Evolutionary conservation across 768 basidiomycete species (phyloP), one percentile per base, ranked within the genome.

Genomic region (Phylloporus scabripes): DNA sequence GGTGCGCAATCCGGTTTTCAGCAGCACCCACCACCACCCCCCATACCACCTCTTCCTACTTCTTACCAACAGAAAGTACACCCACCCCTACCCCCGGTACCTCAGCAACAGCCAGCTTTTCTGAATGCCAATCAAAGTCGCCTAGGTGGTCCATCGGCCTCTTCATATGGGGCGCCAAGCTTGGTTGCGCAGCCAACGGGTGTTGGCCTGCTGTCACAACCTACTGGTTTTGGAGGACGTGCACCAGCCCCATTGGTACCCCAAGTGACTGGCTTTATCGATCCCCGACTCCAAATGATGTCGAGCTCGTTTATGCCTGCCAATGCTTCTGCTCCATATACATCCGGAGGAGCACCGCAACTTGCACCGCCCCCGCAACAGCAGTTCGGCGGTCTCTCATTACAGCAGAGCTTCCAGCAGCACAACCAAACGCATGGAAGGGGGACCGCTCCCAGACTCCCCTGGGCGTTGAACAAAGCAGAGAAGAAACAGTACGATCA

Each of bases 401-500:
- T 93, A 15, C 83, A 87, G 62, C 90, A 92, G 65, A 85, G 83
- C 21, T 87, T 96, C 69, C 85, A 91, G 70, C 87, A 92, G 62
- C 82, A 91, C 52, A 90, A 92, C 59, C 82, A 91, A 64, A 72
- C 80, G 15, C 80, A 82, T 23, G 75, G 83, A 6, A 87, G 87
- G 14, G 76, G 80, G 2, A 63, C 78, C 0, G 71, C 79, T 14
- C 83, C 83, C 24, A 82, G 79, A 59, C 74, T 96, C 33, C 81
- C 91, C 0, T 99, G 96, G 96, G 79, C 83, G 0, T 70, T 97
- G 46, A 81, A 81, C 4, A 87, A 88, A 66, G 78, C 80, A 5
- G 96, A 99, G 74, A 94, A 94, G 77, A 95, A 96, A 74, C 86
- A 85, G 55, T 99, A 98, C 60, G 91, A 98, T 64, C 79, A 87